These are phyloP conservation scores for Globisporangium megalacanthum DNA, from an alignment of 352 stramenopile genomes.

Conservation along the genomic window DNA sequence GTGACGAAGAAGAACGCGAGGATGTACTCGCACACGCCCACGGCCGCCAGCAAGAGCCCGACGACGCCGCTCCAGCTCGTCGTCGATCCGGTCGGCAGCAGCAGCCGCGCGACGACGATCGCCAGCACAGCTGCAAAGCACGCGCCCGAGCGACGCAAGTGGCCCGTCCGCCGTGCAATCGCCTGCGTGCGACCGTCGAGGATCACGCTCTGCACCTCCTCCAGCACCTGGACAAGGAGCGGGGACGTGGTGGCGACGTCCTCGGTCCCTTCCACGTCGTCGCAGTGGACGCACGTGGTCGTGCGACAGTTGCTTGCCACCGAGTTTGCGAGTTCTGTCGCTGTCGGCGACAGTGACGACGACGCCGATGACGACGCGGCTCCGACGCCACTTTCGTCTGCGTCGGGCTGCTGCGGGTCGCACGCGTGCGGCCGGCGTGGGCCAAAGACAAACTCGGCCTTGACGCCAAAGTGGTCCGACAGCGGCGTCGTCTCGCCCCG, in stretches of 20 bases:
- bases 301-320: constrained; percentile 21
- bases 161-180: constrained; percentile 26
- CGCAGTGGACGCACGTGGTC: constrained; percentile 40
- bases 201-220: constrained; percentile 42
- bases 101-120: constrained; percentile 17
- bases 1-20: constrained; percentile 77
- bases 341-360: background rate
- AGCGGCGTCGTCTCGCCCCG: constrained; percentile 56
- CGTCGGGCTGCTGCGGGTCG: constrained; percentile 22
- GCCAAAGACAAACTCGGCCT: constrained; percentile 57
- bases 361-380: constrained; percentile 14
- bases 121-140: constrained; percentile 10
- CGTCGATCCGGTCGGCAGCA: constrained; percentile 20
- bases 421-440: constrained; percentile 24
- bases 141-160: constrained; percentile 29
- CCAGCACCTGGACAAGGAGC: constrained; percentile 23
- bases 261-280: constrained; percentile 24
- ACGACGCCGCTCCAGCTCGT: constrained; percentile 22
- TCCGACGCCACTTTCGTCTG: constrained; percentile 21
- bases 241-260: constrained; percentile 18
- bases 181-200: constrained; percentile 34
- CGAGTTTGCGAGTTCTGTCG: constrained; percentile 3
- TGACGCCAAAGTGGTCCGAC: constrained; percentile 79
- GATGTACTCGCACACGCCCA: constrained; percentile 53
- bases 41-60: constrained; percentile 31